Evolutionary conservation across 148 eudicot genomes (phyloP), one percentile per base, ranked within the genome.

Genomic region (Heliamphora exappendiculata): DNA sequence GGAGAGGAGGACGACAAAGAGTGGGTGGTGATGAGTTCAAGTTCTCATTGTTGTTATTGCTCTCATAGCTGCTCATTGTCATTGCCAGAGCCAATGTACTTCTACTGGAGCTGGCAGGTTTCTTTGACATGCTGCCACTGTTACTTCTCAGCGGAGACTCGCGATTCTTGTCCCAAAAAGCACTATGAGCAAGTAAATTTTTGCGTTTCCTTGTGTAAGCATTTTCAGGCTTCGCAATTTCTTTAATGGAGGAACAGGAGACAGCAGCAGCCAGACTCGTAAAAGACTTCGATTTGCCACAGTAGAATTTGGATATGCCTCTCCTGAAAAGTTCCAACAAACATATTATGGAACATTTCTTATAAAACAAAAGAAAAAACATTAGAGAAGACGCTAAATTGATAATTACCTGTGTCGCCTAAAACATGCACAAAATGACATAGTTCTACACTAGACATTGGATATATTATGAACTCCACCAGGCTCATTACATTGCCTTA

Each of bases 201-300:
- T 85, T 90, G 54, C 89, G 85, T 65, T 86, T 88, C 82, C 88
- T 85, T 29, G 78, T 86, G 81, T 86, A 88, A 49, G 87, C 78
- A 77, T 86, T 82, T 67, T 90, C 93, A 34, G 89, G 88, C 76
- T 90, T 90, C 19, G 77, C 85, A 69, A 90, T 81, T 71, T 90
- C 94, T 74, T 82, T 77, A 29, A 86, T 79, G 63, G 87, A 80
- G 33, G 88, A 85, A 72, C 82, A 83, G 9, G 88, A 72, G 78
- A 72, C 77, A 4, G 85, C 87, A 77, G 86, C 90, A 2, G 86
- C 85, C 13, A 90, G 86, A 57, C 94, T 85, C 5, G 94, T 84
- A 80, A 83, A 90, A 50, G 94, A 90, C 79, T 90, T 90, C 10
- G 94, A 90, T 79, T 90, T 90, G 67, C 91, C 94, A 57, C 59